Evolutionary conservation across 2,329 filamentous ascomycete species (phyloP).

Genomic region (Ceratocystis ficicola): DNA sequence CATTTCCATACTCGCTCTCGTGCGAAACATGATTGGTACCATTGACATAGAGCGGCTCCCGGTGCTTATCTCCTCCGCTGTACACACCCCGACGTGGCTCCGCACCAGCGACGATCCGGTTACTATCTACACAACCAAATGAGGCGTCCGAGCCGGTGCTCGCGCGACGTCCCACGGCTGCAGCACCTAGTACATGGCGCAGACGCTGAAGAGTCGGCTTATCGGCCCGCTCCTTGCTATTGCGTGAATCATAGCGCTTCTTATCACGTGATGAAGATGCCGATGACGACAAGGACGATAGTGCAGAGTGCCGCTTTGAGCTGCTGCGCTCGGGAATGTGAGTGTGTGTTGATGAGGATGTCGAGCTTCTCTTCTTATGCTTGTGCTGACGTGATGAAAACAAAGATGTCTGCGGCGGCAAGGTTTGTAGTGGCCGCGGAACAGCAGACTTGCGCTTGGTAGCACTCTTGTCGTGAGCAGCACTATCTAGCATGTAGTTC

Average conservation of each 20-base stretch:
- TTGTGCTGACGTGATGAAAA: not conserved
- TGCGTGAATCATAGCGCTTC: slow-evolving; percentile 3
- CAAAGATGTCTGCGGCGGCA: not conserved
- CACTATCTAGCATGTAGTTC: not conserved
- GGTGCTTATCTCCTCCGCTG: too few relatives aligned
- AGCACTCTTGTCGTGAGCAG: not conserved
- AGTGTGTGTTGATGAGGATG: not conserved
- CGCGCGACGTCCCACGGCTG: not conserved
- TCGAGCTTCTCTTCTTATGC: slow-evolving; percentile 4
- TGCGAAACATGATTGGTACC: slow-evolving; percentile 12
- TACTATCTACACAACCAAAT: slow-evolving; percentile 21
- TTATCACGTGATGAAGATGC: not conserved
- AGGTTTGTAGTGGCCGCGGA: not conserved
- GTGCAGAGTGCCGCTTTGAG: not conserved
- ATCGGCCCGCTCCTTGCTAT: not conserved
- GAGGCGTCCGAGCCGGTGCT: slow-evolving; percentile 12
- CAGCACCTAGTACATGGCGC: not conserved
- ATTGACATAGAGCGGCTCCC: slow-evolving; percentile 10
- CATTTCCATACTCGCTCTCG: not conserved
- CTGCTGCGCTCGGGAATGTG: not conserved
- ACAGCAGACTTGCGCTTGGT: slow-evolving; percentile 4
- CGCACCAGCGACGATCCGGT: slow-evolving; percentile 11
- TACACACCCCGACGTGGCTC: slow-evolving; percentile 6
- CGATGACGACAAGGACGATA: not conserved
- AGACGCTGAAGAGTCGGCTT: not conserved